Evolutionary conservation across 2,329 filamentous ascomycete genomes (phyloP).

Genomic region (Gaeumannomyces tritici): DNA sequence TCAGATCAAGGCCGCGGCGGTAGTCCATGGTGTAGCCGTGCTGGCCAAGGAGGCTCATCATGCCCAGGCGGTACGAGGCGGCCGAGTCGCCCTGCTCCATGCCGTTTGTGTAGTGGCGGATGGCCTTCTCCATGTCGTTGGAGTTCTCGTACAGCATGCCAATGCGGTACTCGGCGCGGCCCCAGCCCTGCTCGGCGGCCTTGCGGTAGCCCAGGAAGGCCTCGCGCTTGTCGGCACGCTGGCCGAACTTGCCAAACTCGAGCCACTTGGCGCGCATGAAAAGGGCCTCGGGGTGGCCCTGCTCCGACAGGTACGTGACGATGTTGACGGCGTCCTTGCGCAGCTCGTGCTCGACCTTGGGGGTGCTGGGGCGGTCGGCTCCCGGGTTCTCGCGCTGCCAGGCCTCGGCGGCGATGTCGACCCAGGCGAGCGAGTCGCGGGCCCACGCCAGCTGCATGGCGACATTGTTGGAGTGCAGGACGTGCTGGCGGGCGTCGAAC

Average conservation of each 20-base stretch:
- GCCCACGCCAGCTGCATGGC: slow-evolving; percentile 97
- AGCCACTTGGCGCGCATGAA: slow-evolving; percentile 96
- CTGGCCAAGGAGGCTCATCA: slow-evolving; percentile 95
- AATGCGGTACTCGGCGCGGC: slow-evolving; percentile 88
- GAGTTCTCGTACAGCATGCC: slow-evolving; percentile 97
- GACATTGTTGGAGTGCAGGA: slow-evolving; percentile 88
- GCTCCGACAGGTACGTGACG: slow-evolving; percentile 78
- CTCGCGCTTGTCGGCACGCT: slow-evolving; percentile 86
- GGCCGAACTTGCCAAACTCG: slow-evolving; percentile 94
- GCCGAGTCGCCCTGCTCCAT: slow-evolving; percentile 78
- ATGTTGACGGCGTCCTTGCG: slow-evolving; percentile 86
- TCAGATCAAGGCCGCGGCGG: slow-evolving; percentile 67
- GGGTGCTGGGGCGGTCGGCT: slow-evolving; percentile 60
- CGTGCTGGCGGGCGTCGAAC: slow-evolving; percentile 72
- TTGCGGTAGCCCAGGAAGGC: slow-evolving; percentile 79
- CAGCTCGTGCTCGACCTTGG: slow-evolving; percentile 80
- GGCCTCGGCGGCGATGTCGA: slow-evolving; percentile 74
- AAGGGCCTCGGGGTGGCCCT: slow-evolving; percentile 85
- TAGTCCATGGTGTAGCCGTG: slow-evolving; percentile 83
- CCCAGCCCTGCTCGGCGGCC: slow-evolving; percentile 75
- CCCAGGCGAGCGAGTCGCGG: slow-evolving; percentile 81
- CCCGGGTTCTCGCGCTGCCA: slow-evolving; percentile 51
- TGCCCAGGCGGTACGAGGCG: slow-evolving; percentile 76
- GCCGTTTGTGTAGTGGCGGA: slow-evolving; percentile 81
- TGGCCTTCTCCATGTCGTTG: slow-evolving; percentile 83